Conservation (phyloP, 495 filamentous ascomycete genomes). For the Penicillium manginii region DNA sequence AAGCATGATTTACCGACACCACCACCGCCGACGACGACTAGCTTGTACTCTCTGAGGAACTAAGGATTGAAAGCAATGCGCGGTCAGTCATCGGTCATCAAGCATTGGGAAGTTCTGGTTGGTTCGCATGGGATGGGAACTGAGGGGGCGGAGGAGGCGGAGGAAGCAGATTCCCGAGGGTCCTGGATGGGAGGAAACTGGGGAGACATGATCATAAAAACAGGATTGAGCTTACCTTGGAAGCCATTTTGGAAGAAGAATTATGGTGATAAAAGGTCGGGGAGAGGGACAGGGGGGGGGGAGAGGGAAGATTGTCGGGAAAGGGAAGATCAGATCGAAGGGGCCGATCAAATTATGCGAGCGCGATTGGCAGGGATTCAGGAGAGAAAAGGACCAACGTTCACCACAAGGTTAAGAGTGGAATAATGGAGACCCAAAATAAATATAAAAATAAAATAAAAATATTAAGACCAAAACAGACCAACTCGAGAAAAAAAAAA, state of each 20-base stretch:
- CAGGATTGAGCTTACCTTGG: constrained; percentile 29
- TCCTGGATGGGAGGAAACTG: not conserved
- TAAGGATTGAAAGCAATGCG: constrained; percentile 33
- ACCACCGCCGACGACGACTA: constrained; percentile 97
- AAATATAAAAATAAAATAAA: not conserved
- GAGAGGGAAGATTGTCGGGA: constrained; percentile 7
- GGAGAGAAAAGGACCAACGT: not conserved
- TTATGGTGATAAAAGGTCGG: constrained; percentile 10
- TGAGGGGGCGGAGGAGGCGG: constrained; percentile 1
- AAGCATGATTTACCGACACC: constrained; percentile 99
- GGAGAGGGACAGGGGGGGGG: constrained; percentile 12
- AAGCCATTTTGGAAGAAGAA: constrained; percentile 28
- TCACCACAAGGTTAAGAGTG: not conserved
- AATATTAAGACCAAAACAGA: too few species aligned
- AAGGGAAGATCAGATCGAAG: constrained; percentile 8
- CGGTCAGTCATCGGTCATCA: constrained; percentile 19
- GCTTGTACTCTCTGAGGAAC: constrained; percentile 98
- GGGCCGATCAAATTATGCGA: constrained; percentile 6
- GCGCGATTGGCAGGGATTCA: constrained; percentile 9
- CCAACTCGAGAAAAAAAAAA: too few species aligned
- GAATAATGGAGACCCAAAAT: not conserved
- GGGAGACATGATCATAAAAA: not conserved
- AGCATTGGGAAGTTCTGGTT: not conserved
- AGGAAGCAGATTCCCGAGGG: not conserved
- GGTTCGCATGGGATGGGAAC: not conserved